Conservation (phyloP, 371 early-diverging fungal genomes). For the Apophysomyces variabilis region DNA sequence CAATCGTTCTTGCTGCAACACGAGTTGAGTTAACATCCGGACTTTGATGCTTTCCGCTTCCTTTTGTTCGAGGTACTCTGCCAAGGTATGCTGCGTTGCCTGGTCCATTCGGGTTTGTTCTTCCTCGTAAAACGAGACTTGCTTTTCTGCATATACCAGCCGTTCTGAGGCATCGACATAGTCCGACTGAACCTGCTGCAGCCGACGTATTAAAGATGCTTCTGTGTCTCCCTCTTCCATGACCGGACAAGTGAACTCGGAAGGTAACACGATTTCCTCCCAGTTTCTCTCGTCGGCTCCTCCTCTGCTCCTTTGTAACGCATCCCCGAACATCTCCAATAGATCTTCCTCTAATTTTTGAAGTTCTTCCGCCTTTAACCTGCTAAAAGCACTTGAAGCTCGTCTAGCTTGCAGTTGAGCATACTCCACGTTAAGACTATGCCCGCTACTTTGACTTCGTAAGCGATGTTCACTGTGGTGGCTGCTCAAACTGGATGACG, state of each 20-base stretch:
- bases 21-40: constrained; percentile 19
- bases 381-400: not conserved
- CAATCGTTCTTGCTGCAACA: constrained; percentile 26
- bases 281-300: not conserved
- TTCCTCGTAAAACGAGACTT: not conserved
- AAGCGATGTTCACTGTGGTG: constrained; percentile 5
- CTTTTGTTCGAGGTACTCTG: constrained; percentile 7
- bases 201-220: not conserved
- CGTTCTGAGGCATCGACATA: not conserved
- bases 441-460: not conserved
- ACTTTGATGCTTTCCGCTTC: constrained; percentile 11
- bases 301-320: not conserved
- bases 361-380: constrained; percentile 7
- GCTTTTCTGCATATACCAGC: not conserved
- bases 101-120: constrained; percentile 9
- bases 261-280: not conserved
- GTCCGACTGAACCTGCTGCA: not conserved
- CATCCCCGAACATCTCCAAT: constrained; percentile 5
- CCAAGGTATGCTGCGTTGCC: not conserved
- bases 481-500: constrained; percentile 11
- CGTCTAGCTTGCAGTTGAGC: not conserved
- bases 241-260: not conserved
- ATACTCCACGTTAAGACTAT: constrained; percentile 8
- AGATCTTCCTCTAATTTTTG: constrained; percentile 1
- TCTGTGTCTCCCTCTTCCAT: constrained; percentile 1